Evolutionary conservation across 768 basidiomycete genomes (phyloP), one percentile per base, ranked within the genome.

Genomic region (Megacollybia marginata): DNA sequence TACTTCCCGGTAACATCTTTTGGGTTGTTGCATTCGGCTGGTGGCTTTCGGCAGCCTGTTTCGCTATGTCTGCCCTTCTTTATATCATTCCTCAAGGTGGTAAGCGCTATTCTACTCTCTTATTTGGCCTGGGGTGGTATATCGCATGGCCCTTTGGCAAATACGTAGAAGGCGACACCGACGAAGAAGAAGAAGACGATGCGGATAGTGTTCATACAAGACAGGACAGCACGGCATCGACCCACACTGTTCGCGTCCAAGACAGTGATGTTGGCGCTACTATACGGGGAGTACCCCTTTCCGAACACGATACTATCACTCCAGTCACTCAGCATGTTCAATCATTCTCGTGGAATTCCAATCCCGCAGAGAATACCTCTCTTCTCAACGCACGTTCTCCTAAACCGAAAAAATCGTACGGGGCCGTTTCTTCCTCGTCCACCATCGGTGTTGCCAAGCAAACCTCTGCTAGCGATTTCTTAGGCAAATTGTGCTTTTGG

Each of bases 61-160:
- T 92, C 52, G 45, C 72, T 42, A 61, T 91, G 40, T 82, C 91
- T 7, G 73, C 69, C 40, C 28, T 94, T 15, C 72, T 99, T 28
- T 83, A 76, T 59, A 47, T 86, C 40, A 69, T 92, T 6, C 89
- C 94, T 0, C 76, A 77, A 43, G 95, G 96, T 11, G 92, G 92
- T 40, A 75, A 74, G 55, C 83, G 80, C 45, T 98, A 95, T 63
- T 80, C 90, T 2, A 79, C 78, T n/a, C 75, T 98, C 31, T 71
- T 97, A 5, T 92, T 82, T 59, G 96, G 96, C 12, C 69, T 99
- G 20, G 93, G 92, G 6, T 96, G 93, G 89, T 99, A 99, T 64
- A 78, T 97, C 48, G 80, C 81, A 18, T 98, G 96, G 96, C 96
- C 96, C 2, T 99, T 99, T 62, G 94, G 96, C 16, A 97, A 97